A percentile compares a stretch with the other conserved stretches of the same genome.
Conservation (phyloP, 2,329 filamentous ascomycete genomes). For the Fusarium sp. region DNA sequence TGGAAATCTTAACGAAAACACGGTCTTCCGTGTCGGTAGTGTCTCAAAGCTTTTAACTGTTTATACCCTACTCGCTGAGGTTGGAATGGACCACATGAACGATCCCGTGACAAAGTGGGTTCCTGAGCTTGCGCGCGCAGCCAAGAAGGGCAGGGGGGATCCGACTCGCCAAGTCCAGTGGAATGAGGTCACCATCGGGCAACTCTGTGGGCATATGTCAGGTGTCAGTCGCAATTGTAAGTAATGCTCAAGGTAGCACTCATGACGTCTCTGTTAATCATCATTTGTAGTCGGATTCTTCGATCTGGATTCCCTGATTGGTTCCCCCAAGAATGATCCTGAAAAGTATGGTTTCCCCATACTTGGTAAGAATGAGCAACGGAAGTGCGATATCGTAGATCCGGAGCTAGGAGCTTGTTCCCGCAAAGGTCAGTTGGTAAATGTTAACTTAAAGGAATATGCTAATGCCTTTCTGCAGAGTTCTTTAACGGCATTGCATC, state of each 20-base stretch:
- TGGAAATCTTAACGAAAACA: not conserved
- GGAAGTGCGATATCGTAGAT: not conserved
- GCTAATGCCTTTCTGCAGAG: not conserved
- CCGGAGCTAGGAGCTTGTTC: not conserved
- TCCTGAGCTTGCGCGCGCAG: slow-evolving; percentile 1
- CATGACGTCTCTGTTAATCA: no score
- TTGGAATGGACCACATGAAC: slow-evolving; percentile 3
- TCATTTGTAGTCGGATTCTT: slow-evolving; percentile 3
- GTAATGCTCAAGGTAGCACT: no score
- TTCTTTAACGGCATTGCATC: slow-evolving; percentile 1
- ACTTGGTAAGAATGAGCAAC: not conserved
- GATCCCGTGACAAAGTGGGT: slow-evolving; percentile 20
- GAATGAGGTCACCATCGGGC: slow-evolving; percentile 4
- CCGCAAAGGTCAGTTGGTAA: not conserved
- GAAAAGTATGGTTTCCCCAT: not conserved
- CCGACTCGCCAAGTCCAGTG: not conserved
- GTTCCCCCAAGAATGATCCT: not conserved
- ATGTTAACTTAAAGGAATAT: accelerated
- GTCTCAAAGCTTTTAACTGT: slow-evolving; percentile 8
- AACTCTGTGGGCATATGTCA: slow-evolving; percentile 3
- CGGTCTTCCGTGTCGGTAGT: slow-evolving; percentile 10
- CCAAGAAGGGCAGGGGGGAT: not conserved
- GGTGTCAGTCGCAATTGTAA: not conserved
- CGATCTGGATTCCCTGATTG: not conserved
- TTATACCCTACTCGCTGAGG: not conserved